Conservation (phyloP, 2,329 filamentous ascomycete genomes). For the Monilinia polystroma region DNA sequence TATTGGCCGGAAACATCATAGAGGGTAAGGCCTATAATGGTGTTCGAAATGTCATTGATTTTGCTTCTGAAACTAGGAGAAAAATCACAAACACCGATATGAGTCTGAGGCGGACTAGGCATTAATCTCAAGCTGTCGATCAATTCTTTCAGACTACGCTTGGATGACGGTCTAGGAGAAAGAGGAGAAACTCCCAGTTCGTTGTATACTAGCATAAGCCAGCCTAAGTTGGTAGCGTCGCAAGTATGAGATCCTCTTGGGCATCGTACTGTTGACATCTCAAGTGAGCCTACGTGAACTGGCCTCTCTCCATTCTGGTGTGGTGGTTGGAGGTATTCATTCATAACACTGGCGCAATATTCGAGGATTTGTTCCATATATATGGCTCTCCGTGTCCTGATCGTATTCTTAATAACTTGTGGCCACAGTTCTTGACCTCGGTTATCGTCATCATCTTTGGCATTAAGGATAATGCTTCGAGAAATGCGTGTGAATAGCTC, state of each 20-base stretch:
- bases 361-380: slow-evolving; percentile 53
- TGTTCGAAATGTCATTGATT: slow-evolving; percentile 53
- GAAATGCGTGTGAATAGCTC: slow-evolving; percentile 51
- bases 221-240: slow-evolving; percentile 54
- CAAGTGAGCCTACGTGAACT: slow-evolving; percentile 31
- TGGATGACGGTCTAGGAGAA: slow-evolving; percentile 39
- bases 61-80: slow-evolving; percentile 48
- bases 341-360: slow-evolving; percentile 46
- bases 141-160: slow-evolving; percentile 48
- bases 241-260: slow-evolving; percentile 51
- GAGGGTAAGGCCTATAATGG: slow-evolving; percentile 50
- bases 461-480: slow-evolving; percentile 50
- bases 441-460: slow-evolving; percentile 47
- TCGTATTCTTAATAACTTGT: slow-evolving; percentile 48
- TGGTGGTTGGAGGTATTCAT: slow-evolving; percentile 47
- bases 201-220: slow-evolving; percentile 53
- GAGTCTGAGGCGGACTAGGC: slow-evolving; percentile 46
- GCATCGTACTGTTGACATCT: slow-evolving; percentile 47
- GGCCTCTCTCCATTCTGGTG: slow-evolving; percentile 25
- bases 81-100: slow-evolving; percentile 51
- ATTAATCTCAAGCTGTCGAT: slow-evolving; percentile 47
- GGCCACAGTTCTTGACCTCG: slow-evolving; percentile 48
- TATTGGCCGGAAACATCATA: slow-evolving; percentile 49
- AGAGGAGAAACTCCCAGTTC: slow-evolving; percentile 47
- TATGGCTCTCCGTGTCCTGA: slow-evolving; percentile 49